Conservation (phyloP, 2,329 filamentous ascomycete genomes). For the Apiospora hydei region DNA sequence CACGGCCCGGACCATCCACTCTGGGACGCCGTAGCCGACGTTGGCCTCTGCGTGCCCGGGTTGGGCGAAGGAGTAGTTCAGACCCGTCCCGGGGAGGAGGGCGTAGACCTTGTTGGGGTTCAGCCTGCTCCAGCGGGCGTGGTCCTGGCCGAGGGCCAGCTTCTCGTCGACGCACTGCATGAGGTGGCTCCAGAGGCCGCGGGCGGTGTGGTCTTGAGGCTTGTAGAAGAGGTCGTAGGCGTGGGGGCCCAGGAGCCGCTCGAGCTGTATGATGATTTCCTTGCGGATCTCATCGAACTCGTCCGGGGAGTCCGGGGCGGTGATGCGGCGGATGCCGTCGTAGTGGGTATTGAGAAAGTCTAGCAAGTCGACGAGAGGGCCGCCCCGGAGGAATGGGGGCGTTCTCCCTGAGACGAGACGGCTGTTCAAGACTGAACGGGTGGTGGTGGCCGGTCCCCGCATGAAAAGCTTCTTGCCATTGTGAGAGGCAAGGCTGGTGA, state of each 20-base stretch:
- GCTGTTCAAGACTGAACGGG: no score
- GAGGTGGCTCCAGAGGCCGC: background rate
- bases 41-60: slow-evolving; percentile 2
- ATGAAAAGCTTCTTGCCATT: background rate
- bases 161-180: background rate
- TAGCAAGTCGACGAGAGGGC: background rate
- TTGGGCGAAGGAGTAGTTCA: slow-evolving; percentile 5
- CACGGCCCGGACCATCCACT: background rate
- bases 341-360: slow-evolving; percentile 19
- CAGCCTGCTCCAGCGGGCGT: background rate
- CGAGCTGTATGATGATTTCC: background rate
- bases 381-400: background rate
- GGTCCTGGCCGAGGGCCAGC: background rate
- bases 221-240: background rate
- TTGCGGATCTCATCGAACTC: background rate
- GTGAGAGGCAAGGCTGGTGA: background rate
- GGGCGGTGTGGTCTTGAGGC: background rate
- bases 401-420: no score
- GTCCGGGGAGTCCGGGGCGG: background rate
- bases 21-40: background rate
- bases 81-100: background rate
- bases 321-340: background rate
- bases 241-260: background rate
- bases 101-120: background rate
- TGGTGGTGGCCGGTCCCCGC: background rate